phyloP scores from a whole-genome alignment of 108 stramenopile genomes.

The Nannochloropsis oceanica region DNA sequence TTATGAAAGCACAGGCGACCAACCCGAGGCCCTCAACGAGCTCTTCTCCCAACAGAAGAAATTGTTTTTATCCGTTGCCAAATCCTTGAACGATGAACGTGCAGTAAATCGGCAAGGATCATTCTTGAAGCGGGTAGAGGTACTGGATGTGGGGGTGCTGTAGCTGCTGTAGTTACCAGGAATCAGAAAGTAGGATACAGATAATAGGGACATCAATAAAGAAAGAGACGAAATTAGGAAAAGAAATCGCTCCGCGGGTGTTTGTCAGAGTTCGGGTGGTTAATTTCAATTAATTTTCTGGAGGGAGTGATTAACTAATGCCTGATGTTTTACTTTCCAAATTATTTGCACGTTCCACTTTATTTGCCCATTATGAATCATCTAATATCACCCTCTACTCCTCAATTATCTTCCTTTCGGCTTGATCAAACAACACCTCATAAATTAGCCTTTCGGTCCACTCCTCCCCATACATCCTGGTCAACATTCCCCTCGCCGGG shows the following conservation, averaged over 20 bases:
- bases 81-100: background rate
- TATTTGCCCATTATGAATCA: too few species aligned
- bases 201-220: too few species aligned
- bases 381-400: background rate
- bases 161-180: background rate
- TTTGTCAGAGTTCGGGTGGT: too few species aligned
- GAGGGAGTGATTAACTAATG: too few species aligned
- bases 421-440: constrained; percentile 15
- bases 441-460: constrained; percentile 22
- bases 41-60: background rate
- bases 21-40: background rate
- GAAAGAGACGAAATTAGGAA: too few species aligned
- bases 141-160: background rate
- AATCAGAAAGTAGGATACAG: too few species aligned
- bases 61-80: background rate
- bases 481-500: constrained; percentile 27
- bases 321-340: too few species aligned
- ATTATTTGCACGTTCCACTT: too few species aligned
- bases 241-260: too few species aligned
- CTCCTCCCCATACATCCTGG: constrained; percentile 17
- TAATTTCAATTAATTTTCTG: too few species aligned
- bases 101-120: background rate
- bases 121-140: background rate
- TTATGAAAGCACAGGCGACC: background rate
- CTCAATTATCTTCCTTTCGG: background rate